phyloP scores from a whole-genome alignment of 352 stramenopile genomes.

The Phytophthora fragariae region DNA sequence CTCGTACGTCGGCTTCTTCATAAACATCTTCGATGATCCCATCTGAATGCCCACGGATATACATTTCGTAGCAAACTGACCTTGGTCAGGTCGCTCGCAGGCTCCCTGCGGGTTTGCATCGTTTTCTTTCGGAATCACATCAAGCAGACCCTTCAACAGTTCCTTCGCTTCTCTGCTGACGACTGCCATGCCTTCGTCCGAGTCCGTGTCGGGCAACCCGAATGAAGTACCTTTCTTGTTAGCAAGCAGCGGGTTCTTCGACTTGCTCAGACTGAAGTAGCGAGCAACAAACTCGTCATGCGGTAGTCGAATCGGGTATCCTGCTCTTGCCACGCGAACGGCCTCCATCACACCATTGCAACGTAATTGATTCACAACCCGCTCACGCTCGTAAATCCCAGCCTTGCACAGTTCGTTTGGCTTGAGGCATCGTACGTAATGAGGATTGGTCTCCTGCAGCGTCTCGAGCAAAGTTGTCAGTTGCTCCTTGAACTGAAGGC shows the following conservation, averaged over 20 bases:
- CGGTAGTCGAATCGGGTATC: slow-evolving; percentile 83
- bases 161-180: slow-evolving; percentile 68
- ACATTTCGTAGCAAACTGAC: slow-evolving; percentile 67
- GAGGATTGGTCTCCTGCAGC: slow-evolving; percentile 73
- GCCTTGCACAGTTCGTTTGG: slow-evolving; percentile 84
- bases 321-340: slow-evolving; percentile 84
- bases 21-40: slow-evolving; percentile 96
- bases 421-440: slow-evolving; percentile 93
- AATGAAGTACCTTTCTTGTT: slow-evolving; percentile 53
- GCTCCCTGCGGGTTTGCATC: slow-evolving; percentile 81
- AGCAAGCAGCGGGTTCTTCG: slow-evolving; percentile 52
- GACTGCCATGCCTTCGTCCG: slow-evolving; percentile 47
- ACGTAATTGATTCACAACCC: slow-evolving; percentile 87
- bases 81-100: slow-evolving; percentile 75
- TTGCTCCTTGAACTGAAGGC: slow-evolving; percentile 89
- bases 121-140: slow-evolving; percentile 90
- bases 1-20: slow-evolving; percentile 92
- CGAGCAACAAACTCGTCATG: slow-evolving; percentile 78
- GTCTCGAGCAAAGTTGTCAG: slow-evolving; percentile 77
- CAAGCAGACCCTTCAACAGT: slow-evolving; percentile 88
- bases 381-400: slow-evolving; percentile 64
- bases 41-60: slow-evolving; percentile 89
- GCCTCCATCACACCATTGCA: slow-evolving; percentile 90
- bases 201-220: slow-evolving; percentile 52
- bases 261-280: slow-evolving; percentile 77